Conservation (phyloP, 768 basidiomycete genomes). For the Baorangia bicolor region DNA sequence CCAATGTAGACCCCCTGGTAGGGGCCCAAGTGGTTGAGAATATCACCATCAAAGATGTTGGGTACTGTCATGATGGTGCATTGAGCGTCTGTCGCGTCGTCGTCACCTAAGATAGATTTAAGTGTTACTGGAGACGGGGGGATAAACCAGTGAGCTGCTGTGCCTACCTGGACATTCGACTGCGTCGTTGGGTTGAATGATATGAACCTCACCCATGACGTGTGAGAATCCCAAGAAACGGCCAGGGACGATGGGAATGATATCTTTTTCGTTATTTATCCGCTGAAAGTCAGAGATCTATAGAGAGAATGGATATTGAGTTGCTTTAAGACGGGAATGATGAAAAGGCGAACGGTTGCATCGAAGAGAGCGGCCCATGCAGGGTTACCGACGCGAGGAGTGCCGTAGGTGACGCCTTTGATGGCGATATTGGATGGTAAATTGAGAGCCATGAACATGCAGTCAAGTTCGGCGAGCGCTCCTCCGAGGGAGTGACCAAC, state of each 20-base stretch:
- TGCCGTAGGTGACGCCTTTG: constrained; percentile 33
- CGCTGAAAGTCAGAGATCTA: constrained; percentile 28
- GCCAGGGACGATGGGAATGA: constrained; percentile 58
- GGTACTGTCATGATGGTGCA: constrained; percentile 58
- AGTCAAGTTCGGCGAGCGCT: constrained; percentile 51
- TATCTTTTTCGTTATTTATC: constrained; percentile 37
- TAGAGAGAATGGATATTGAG: neutral
- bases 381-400: constrained; percentile 30
- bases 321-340: neutral
- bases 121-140: neutral
- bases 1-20: constrained; percentile 58
- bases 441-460: constrained; percentile 47
- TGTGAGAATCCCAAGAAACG: constrained; percentile 47
- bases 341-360: constrained; percentile 15
- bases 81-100: constrained; percentile 51
- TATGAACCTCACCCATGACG: constrained; percentile 41
- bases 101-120: constrained; percentile 38
- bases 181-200: constrained; percentile 37
- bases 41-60: constrained; percentile 47
- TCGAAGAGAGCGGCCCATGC: constrained; percentile 32
- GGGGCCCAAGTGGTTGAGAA: constrained; percentile 57
- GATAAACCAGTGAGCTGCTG: neutral
- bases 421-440: constrained; percentile 39
- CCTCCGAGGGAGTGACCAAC: constrained; percentile 55
- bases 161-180: constrained; percentile 42